These are phyloP conservation scores for Macrophomina pseudophaseolina DNA, from an alignment of 2,329 filamentous ascomycete genomes.

Conservation along the genomic window DNA sequence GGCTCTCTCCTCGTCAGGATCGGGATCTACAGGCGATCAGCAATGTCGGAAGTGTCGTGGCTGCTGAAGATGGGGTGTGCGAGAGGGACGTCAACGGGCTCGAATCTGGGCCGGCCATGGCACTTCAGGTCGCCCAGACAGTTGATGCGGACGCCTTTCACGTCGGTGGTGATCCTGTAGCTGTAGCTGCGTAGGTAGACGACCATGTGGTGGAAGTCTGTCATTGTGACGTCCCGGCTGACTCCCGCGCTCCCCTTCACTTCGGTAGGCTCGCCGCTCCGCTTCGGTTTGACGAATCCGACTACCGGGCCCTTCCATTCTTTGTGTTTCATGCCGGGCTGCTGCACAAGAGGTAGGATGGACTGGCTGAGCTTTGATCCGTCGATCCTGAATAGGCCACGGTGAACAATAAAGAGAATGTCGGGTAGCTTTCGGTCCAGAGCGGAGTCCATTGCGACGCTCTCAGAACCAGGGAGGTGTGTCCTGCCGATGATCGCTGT, in stretches of 20 bases:
- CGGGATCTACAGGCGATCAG: not conserved
- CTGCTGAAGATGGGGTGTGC: not conserved
- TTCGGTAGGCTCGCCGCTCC: too few relatives aligned
- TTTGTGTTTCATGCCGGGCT: too few relatives aligned
- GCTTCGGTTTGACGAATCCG: not conserved
- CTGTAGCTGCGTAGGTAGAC: not conserved
- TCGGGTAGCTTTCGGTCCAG: not conserved
- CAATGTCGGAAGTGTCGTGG: not conserved
- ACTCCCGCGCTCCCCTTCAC: not conserved
- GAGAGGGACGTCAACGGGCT: not conserved
- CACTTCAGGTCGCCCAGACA: not conserved
- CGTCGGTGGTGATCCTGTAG: not conserved
- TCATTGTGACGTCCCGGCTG: not conserved
- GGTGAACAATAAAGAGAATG: not conserved
- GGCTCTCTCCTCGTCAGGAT: not conserved
- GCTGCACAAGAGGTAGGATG: constrained; percentile 8
- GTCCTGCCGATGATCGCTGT: too few relatives aligned
- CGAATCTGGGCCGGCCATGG: not conserved
- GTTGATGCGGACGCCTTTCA: not conserved
- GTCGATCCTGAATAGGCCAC: constrained; percentile 24
- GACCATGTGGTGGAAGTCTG: not conserved
- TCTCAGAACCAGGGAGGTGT: not conserved
- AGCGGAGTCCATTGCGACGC: not conserved
- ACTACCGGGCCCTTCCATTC: not conserved
- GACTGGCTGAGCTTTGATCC: constrained; percentile 26